Base-by-base conservation (phyloP, 495 filamentous ascomycete genomes). In the Bacidia gigantensis region DNA sequence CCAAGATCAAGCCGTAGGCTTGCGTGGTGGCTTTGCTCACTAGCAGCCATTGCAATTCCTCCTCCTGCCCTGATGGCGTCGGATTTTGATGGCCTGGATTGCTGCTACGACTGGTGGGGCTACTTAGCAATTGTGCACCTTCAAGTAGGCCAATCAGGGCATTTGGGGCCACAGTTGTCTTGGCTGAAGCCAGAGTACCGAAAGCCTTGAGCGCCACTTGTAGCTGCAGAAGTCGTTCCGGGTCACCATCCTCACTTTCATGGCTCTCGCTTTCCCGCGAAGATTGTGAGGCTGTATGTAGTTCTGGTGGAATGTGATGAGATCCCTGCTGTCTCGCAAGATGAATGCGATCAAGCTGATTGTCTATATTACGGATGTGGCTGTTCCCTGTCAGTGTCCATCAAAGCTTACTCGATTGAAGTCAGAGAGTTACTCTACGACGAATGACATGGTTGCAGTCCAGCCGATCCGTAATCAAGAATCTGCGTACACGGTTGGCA, bases 21-120 rank as follows among this genome's bases (percentile, higher is more conserved):
- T 94, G 89, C 22, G 84, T 74, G 0, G 89, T 83, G 2, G 88
- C 89, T 64, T 96, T 98, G 60, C 81, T 82, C 9, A 87, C 74
- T 21, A 95, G 67, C 22, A 95, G 65, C 92, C 92, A 97, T 65
- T 92, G 81, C 51, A 94, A 70, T 53, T 96, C 85, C 26, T 73
- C 67, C 59, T 85, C 80, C 61, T 83, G 79, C 20, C 69, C 60
- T 25, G 57, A 58, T 17, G 55, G 38, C 24, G 56, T 46, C 14
- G 52, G 52, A 2, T 57, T 43, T 22, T 59, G 52, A 26, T 43
- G 50, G 14, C 54, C 61, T 35, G 62, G 52, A 49, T 39, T 41
- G 53, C 50, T 44, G 2, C 25, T 9, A 21, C 18, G 11, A 17
- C 47, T 38, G 10, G 3, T 11, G 3, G 22, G 25, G 55, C 55